Evolutionary conservation across 495 filamentous ascomycete species (phyloP).

Genomic region (Xylaria telfairii): DNA sequence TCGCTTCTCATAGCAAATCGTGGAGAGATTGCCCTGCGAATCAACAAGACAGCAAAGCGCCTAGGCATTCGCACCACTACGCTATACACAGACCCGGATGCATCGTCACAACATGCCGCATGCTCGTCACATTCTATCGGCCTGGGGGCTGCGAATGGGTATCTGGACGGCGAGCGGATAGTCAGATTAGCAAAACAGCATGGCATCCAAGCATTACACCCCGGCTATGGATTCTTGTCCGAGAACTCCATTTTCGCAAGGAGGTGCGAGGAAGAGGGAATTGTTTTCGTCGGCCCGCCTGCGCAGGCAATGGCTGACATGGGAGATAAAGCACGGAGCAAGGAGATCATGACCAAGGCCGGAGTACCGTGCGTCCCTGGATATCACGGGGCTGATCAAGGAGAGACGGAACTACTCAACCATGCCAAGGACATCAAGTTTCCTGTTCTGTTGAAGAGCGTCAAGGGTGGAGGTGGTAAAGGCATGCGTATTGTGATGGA

Average conservation of each 20-base stretch:
- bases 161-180: constrained; percentile 92
- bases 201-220: constrained; percentile 89
- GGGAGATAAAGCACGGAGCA: constrained; percentile 90
- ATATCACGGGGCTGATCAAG: constrained; percentile 90
- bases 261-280: constrained; percentile 86
- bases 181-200: constrained; percentile 83
- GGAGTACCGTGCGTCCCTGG: constrained; percentile 96
- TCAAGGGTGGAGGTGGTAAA: constrained; percentile 95
- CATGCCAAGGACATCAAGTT: constrained; percentile 85
- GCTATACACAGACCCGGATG: constrained; percentile 92
- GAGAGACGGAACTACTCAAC: constrained; percentile 68
- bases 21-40: constrained; percentile 95
- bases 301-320: constrained; percentile 94
- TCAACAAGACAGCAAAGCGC: constrained; percentile 81
- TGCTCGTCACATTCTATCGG: constrained; percentile 83
- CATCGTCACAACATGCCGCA: constrained; percentile 83
- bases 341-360: constrained; percentile 93
- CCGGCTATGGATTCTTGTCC: constrained; percentile 95
- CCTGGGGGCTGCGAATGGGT: constrained; percentile 79
- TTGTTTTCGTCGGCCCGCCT: constrained; percentile 94
- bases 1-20: constrained; percentile 96
- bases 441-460: constrained; percentile 94
- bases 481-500: constrained; percentile 94
- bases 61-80: constrained; percentile 94
- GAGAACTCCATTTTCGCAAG: constrained; percentile 93